Percentiles rank a stretch among this genome's conserved stretches.
Conservation (phyloP, 345 rosid species). For the Rhizophora mangle region DNA sequence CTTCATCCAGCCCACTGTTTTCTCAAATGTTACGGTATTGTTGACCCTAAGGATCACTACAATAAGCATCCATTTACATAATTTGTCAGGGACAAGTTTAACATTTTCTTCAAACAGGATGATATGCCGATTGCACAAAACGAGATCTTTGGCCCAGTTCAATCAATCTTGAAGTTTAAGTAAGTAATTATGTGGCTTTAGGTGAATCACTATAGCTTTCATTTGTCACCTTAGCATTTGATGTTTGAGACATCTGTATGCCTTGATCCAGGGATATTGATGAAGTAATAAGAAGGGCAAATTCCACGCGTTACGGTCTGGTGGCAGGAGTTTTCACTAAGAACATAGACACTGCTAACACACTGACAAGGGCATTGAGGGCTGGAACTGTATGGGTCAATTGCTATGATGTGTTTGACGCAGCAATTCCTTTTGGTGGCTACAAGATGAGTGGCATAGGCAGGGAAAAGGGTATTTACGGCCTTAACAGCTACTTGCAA, state of each 20-base stretch:
- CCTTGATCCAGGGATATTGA: conserved; percentile 49
- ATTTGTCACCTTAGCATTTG: too few species aligned
- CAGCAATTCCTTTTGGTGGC: conserved; percentile 85
- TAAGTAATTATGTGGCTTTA: conserved; percentile 26
- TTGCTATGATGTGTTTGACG: conserved; percentile 74
- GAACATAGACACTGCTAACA: conserved; percentile 71
- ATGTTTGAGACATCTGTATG: background rate
- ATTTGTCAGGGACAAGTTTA: background rate
- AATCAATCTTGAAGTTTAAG: conserved; percentile 85
- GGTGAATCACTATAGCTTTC: too few species aligned
- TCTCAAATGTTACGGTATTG: conserved; percentile 75
- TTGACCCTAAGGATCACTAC: background rate
- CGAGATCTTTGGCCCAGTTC: conserved; percentile 95
- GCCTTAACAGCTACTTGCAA: conserved; percentile 78
- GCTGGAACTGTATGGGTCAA: conserved; percentile 81
- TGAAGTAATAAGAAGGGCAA: conserved; percentile 74
- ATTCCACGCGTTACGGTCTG: conserved; percentile 54
- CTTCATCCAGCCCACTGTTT: conserved; percentile 89
- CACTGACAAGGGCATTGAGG: conserved; percentile 59
- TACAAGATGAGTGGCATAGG: conserved; percentile 92
- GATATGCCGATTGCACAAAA: conserved; percentile 87
- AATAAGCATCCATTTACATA: background rate
- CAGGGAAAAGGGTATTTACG: conserved; percentile 81
- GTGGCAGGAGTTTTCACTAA: conserved; percentile 83
- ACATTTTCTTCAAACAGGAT: conserved; percentile 43